A percentile compares a stretch with the other conserved stretches of the same genome.
phyloP scores from a whole-genome alignment of 495 filamentous ascomycete species.

The Aspergillus olivimuriae region DNA sequence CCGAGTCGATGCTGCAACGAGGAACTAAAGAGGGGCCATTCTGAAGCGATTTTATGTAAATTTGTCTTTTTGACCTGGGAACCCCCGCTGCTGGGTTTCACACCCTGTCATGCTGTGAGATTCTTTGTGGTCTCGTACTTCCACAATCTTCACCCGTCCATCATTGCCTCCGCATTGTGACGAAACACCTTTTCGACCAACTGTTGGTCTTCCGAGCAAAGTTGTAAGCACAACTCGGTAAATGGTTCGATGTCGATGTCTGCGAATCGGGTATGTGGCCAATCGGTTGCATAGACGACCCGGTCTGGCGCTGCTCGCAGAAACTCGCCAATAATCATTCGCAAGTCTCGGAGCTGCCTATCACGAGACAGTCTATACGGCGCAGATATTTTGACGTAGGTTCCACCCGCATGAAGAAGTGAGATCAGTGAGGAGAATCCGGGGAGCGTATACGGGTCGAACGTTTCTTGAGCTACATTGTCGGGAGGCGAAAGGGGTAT shows the following conservation, averaged over 20 bases:
- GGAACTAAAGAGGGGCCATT: no score
- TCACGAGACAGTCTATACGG: conserved; percentile 43
- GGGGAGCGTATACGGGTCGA: conserved; percentile 34
- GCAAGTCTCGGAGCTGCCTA: conserved; percentile 26
- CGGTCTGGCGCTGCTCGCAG: conserved; percentile 28
- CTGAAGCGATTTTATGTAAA: not conserved
- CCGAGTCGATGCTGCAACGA: not conserved
- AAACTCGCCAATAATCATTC: conserved; percentile 33
- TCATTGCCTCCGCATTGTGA: conserved; percentile 39
- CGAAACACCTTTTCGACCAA: conserved; percentile 39
- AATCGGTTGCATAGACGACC: conserved; percentile 47
- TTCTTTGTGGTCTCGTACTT: not conserved
- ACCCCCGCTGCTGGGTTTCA: not conserved
- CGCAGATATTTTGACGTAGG: conserved; percentile 46
- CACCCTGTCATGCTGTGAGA: not conserved
- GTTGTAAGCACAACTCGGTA: conserved; percentile 34
- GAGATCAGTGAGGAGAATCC: conserved; percentile 38
- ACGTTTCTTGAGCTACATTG: conserved; percentile 8
- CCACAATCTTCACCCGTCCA: conserved; percentile 10
- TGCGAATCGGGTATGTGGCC: conserved; percentile 47
- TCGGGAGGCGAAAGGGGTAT: conserved; percentile 12
- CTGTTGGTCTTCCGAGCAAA: conserved; percentile 31
- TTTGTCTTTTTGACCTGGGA: no score
- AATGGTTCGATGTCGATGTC: conserved; percentile 39
- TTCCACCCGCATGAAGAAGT: conserved; percentile 30